phyloP scores from a whole-genome alignment of 768 basidiomycete species.

The Serendipita vermifera region DNA sequence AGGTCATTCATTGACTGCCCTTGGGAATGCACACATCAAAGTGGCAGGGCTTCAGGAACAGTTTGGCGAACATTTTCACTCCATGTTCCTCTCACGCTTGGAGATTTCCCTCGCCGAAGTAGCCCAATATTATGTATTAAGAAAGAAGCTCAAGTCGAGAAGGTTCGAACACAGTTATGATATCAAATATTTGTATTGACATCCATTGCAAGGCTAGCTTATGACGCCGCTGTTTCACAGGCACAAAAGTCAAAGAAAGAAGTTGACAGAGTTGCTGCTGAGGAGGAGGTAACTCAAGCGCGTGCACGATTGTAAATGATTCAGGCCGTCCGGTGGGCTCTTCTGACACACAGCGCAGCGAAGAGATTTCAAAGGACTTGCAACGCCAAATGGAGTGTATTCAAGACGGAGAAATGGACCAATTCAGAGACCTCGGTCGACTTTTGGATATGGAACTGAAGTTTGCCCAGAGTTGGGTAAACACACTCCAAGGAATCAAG shows the following conservation, averaged over 20 bases:
- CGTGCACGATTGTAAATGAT: slow-evolving; percentile 58
- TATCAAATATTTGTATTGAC: slow-evolving; percentile 1
- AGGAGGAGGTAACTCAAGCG: slow-evolving; percentile 65
- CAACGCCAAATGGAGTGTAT: slow-evolving; percentile 67
- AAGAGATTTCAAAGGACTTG: slow-evolving; percentile 76
- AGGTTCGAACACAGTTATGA: slow-evolving; percentile 34
- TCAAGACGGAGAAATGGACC: slow-evolving; percentile 62
- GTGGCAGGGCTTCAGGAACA: slow-evolving; percentile 76
- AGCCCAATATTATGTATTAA: slow-evolving; percentile 65
- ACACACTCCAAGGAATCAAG: slow-evolving; percentile 59
- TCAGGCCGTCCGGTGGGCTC: not conserved
- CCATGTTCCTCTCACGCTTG: slow-evolving; percentile 58
- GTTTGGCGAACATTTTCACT: slow-evolving; percentile 56
- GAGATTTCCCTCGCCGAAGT: slow-evolving; percentile 56
- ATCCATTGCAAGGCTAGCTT: slow-evolving; percentile 42
- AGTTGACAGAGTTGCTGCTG: slow-evolving; percentile 57
- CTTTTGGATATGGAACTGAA: slow-evolving; percentile 64
- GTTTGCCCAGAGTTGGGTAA: slow-evolving; percentile 58
- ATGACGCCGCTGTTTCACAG: slow-evolving; percentile 63
- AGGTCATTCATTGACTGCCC: slow-evolving; percentile 60
- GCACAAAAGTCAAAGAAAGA: slow-evolving; percentile 67
- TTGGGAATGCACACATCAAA: slow-evolving; percentile 78
- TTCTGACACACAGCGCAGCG: slow-evolving; percentile 32
- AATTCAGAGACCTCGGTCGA: slow-evolving; percentile 53
- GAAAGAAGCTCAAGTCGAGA: slow-evolving; percentile 79